A percentile compares a stretch with the other conserved stretches of the same genome.
These are phyloP conservation scores for Stachybotrys chartarum DNA, from an alignment of 2,329 filamentous ascomycete species.

Conservation along the genomic window DNA sequence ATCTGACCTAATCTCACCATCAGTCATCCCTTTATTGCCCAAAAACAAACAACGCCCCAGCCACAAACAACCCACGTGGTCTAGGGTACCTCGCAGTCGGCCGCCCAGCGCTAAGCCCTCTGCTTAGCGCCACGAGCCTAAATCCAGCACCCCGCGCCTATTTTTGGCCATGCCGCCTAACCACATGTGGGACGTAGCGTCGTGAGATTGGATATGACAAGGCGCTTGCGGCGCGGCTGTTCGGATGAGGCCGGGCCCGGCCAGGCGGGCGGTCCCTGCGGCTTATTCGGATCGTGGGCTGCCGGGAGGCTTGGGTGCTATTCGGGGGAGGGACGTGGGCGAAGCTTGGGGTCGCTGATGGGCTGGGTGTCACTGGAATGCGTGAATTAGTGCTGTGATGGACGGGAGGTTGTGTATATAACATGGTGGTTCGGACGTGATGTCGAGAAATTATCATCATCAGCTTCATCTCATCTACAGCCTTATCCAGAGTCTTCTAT, in stretches of 20 bases:
- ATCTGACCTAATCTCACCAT: not conserved
- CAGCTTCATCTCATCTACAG: slow-evolving; percentile 3
- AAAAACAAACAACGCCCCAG: too few species aligned
- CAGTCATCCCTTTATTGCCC: too few species aligned
- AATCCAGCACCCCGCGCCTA: too few species aligned
- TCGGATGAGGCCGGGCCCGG: not conserved
- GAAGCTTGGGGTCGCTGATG: not conserved
- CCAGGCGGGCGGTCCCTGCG: too few species aligned
- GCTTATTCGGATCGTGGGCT: not conserved
- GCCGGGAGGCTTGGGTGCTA: not conserved
- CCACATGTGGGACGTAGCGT: too few species aligned
- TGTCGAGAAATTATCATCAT: slow-evolving; percentile 7
- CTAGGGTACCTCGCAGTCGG: not conserved
- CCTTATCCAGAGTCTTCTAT: not conserved
- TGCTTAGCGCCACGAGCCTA: too few species aligned
- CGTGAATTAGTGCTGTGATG: not conserved
- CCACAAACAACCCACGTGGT: not conserved
- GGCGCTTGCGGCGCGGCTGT: not conserved
- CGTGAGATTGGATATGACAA: too few species aligned
- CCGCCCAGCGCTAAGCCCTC: too few species aligned
- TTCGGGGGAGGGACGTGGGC: not conserved
- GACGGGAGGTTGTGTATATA: slow-evolving; percentile 14
- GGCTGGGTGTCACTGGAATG: not conserved
- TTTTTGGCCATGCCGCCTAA: too few species aligned
- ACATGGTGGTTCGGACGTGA: slow-evolving; percentile 3